Base-by-base conservation (phyloP, 1,284 basidiomycete species). In the Naganishia cerealis region DNA sequence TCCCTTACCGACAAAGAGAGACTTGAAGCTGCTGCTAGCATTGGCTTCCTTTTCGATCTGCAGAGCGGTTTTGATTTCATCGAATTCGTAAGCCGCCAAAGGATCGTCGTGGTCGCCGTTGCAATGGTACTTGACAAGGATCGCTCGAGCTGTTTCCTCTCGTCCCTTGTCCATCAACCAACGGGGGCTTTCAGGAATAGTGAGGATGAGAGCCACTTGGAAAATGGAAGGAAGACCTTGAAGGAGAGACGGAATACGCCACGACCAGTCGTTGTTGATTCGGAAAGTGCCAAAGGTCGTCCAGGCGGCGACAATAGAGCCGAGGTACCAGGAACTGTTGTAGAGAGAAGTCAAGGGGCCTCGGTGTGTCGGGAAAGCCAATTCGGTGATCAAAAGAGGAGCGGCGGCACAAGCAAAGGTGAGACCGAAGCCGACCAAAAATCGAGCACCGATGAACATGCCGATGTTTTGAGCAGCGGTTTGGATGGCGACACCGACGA, bases 321-420 rank as follows among this genome's bases (percentile, higher is more conserved):
- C 90, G 26, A 87, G 86, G 68, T 76, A 79, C 88, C 88, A 90
- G 61, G 90, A 85, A n/a, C 87, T 87, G 81, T 90, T 90, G 82
- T 90, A 90, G 48, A 86, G 80, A 2, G 88, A 86, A 4, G 87
- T 90, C 55, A 90, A 78, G 5, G 85, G 85, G 1, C 86, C 88
- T 70, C 90, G 88, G 78, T 92, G 87, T 0, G 85, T 81, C 3
- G 90, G 90, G 77, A 90, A 91, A 0, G 90, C 83, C 29, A 91
- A 80, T 76, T 92, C 90, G 46, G 88, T 87, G 63, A 91, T 86
- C 78, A 90, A 80, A 83, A 90, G 84, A 13, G 88, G 88, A 3
- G 88, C 87, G 48, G 89, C 85, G 38, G 71, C 61, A 42, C 70
- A 58, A 40, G 74, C 69, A 63, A 75, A 70, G 24, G 72, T 70